Evolutionary conservation across 2,329 filamentous ascomycete species (phyloP).

Genomic region (Thielaviopsis populi): DNA sequence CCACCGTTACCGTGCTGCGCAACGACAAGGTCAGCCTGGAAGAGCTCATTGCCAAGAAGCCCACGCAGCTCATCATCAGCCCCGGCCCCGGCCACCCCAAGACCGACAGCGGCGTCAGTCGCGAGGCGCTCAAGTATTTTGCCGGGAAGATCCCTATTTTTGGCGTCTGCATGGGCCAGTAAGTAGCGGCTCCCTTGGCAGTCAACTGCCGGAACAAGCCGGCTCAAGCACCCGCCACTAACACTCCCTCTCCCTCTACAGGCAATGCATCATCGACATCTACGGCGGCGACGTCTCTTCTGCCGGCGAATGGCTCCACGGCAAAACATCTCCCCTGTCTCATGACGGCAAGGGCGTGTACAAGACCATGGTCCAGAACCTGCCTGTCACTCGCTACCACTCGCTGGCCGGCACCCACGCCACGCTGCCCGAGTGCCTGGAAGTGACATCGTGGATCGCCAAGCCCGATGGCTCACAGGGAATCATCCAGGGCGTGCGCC

Average conservation of each 20-base stretch:
- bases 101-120: slow-evolving; percentile 85
- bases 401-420: slow-evolving; percentile 85
- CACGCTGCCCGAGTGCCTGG: slow-evolving; percentile 70
- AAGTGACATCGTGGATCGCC: slow-evolving; percentile 81
- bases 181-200: slow-evolving; percentile 26
- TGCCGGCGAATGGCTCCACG: slow-evolving; percentile 91
- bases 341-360: slow-evolving; percentile 94
- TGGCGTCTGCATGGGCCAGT: slow-evolving; percentile 98
- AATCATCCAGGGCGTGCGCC: slow-evolving; percentile 91
- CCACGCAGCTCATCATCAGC: slow-evolving; percentile 87
- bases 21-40: slow-evolving; percentile 86
- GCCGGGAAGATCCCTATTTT: slow-evolving; percentile 88
- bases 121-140: slow-evolving; percentile 80
- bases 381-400: slow-evolving; percentile 90
- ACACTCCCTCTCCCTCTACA: slow-evolving; percentile 22
- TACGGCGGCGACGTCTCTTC: slow-evolving; percentile 85
- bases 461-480: slow-evolving; percentile 62
- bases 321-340: slow-evolving; percentile 81
- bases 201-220: background rate
- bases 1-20: slow-evolving; percentile 73
- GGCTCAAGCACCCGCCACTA: background rate
- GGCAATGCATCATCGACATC: slow-evolving; percentile 88
- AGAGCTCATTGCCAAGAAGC: slow-evolving; percentile 66
- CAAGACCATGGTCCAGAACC: slow-evolving; percentile 56
- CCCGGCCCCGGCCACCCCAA: slow-evolving; percentile 87